Evolutionary conservation across 140 eudicot genomes (phyloP), one percentile per base, ranked within the genome.

Genomic region (Ambrosia hybrid): DNA sequence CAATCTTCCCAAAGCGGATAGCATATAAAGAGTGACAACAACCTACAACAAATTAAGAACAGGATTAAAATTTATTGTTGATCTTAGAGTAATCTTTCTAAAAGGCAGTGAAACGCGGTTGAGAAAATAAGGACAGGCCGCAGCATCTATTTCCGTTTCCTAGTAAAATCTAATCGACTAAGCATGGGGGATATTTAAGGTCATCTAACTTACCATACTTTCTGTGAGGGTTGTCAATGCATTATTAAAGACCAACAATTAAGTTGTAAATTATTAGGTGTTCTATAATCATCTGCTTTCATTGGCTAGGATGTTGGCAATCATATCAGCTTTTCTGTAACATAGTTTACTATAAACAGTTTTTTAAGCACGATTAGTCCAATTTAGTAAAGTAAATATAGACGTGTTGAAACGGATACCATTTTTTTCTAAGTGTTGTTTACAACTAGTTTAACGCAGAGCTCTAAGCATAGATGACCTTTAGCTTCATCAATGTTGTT

Each of bases 1-100:
- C 79, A 82, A 30, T 78, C 99, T 91, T 75, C 97, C 97, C 65
- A 95, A 65, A 43, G 83, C 95, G 8, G 99, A 95, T 58, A 91
- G 92, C 82, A 87, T 41, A 73, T 85, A 91, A 15, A 95, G 92
- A 55, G 82, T 74, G 48, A 71, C 77, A 68, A 91, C 92, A 77
- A 95, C 97, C 99, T 94, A 78, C 12, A 33, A 30, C 12, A 16
- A 59, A 45, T 58, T 16, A 76, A 17, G 12, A 55, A 72, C 60
- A 60, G 46, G 13, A 68, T 8, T 10, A 67, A 51, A 36, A 26
- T 45, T 49, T 34, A 13, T 39, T 16, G 57, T 72, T 38, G 33
- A 57, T 39, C 14, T 46, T 46, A 12, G 36, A 1, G 61, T 43
- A n/a, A n/a, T 53, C 49, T 70, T 65, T 81, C 36, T 48, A 14